Conservation (phyloP, 2,329 filamentous ascomycete genomes). For the Talaromyces sp. region DNA sequence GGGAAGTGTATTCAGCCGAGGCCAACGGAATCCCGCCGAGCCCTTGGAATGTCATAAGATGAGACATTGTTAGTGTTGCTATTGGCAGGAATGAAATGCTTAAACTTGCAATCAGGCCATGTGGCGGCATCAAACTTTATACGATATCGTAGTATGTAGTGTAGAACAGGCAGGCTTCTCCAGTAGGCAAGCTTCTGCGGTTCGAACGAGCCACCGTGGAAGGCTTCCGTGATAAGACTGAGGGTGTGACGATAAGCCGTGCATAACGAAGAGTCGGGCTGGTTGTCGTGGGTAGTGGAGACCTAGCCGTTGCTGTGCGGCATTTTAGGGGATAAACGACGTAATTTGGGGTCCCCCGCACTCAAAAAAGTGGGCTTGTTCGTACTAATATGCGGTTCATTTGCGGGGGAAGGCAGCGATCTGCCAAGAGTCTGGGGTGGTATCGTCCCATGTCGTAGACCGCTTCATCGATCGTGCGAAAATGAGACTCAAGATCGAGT, state of each 20-base stretch:
- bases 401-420: constrained; percentile 12
- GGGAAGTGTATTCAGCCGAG: no score
- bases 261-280: background rate
- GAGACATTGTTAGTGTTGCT: no score
- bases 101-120: no score
- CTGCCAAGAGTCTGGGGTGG: constrained; percentile 12
- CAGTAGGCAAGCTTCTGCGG: background rate
- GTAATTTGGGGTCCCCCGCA: constrained; percentile 14
- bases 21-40: no score
- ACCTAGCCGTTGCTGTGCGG: constrained; percentile 1
- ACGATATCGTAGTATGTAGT: background rate
- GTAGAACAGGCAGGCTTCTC: background rate
- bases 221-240: background rate
- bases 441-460: background rate
- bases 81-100: no score
- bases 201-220: background rate
- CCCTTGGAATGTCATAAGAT: no score
- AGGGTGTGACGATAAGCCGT: background rate
- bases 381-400: constrained; percentile 5
- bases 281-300: constrained; percentile 8
- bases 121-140: background rate
- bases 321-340: constrained; percentile 8
- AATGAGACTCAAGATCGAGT: background rate
- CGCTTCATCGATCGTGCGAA: background rate
- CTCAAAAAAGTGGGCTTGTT: constrained; percentile 16